Percentiles rank a stretch among this genome's conserved stretches.
These are phyloP conservation scores for Friedmanniomyces simplex DNA, from an alignment of 495 filamentous ascomycete genomes.

Conservation along the genomic window DNA sequence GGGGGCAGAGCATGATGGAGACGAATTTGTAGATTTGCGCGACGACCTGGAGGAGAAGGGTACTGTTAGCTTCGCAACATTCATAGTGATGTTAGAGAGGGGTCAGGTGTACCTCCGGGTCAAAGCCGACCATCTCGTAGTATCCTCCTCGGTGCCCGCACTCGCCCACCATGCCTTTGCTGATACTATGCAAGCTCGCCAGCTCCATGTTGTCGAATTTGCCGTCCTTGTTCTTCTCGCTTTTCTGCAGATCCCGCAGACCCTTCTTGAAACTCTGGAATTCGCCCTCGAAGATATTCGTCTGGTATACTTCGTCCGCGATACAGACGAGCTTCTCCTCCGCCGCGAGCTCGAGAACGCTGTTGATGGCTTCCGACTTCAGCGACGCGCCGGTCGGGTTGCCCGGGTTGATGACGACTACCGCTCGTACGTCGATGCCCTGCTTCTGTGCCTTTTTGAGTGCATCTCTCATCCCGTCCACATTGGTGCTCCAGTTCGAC, in stretches of 20 bases:
- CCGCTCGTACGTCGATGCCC: constrained; percentile 76
- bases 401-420: constrained; percentile 96
- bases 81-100: too few species aligned
- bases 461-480: constrained; percentile 59
- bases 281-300: constrained; percentile 87
- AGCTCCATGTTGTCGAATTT: constrained; percentile 82
- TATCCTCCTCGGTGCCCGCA: constrained; percentile 96
- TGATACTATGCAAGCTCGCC: constrained; percentile 48
- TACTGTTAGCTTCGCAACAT: neutral
- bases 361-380: constrained; percentile 61
- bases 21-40: constrained; percentile 98
- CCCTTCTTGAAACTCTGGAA: constrained; percentile 92
- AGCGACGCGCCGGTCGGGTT: constrained; percentile 92
- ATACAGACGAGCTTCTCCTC: constrained; percentile 79
- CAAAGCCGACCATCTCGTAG: constrained; percentile 88
- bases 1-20: constrained; percentile 87
- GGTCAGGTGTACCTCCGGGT: constrained; percentile 53
- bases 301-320: constrained; percentile 98
- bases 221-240: constrained; percentile 42
- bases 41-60: constrained; percentile 42
- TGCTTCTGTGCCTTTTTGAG: constrained; percentile 59
- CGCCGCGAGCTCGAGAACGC: constrained; percentile 73
- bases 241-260: constrained; percentile 69
- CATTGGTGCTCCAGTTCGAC: constrained; percentile 75
- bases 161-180: constrained; percentile 97